Evolutionary conservation across 495 filamentous ascomycete species (phyloP).

Genomic region (Hypoxylon rickii): DNA sequence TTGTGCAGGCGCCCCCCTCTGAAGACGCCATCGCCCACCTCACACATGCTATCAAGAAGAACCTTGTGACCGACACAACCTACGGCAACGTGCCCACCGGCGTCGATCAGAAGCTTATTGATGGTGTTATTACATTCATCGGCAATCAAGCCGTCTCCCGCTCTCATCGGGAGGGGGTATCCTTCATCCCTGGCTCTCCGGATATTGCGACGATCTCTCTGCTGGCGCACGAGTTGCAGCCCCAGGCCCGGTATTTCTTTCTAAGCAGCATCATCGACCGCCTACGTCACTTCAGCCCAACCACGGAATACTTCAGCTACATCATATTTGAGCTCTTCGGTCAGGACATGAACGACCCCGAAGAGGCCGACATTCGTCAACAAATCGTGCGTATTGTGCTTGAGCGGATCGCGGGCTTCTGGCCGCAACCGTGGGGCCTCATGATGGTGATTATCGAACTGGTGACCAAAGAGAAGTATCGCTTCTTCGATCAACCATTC

Average conservation of each 20-base stretch:
- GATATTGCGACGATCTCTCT: conserved; percentile 75
- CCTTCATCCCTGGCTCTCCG: conserved; percentile 71
- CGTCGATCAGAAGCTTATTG: conserved; percentile 72
- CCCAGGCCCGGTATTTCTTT: conserved; percentile 84
- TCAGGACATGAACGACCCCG: conserved; percentile 72
- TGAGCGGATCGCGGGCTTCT: conserved; percentile 84
- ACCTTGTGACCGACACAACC: conserved; percentile 57
- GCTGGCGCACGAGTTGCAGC: conserved; percentile 71
- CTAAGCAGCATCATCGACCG: conserved; percentile 86
- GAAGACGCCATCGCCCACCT: conserved; percentile 74
- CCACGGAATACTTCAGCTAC: conserved; percentile 93
- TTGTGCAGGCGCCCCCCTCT: conserved; percentile 62
- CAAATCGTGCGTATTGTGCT: conserved; percentile 86
- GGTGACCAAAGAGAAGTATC: conserved; percentile 83
- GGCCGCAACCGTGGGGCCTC: conserved; percentile 95
- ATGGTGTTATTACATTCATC: conserved; percentile 82
- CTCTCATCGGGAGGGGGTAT: conserved; percentile 48
- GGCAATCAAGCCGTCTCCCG: conserved; percentile 68
- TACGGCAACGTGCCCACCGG: conserved; percentile 66
- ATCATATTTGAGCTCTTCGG: conserved; percentile 87
- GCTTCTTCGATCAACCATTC: conserved; percentile 91
- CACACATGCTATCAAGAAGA: conserved; percentile 65
- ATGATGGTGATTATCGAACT: conserved; percentile 90
- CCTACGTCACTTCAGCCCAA: conserved; percentile 83
- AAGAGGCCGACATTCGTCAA: conserved; percentile 82